These are phyloP conservation scores for Lindgomyces ingoldianus DNA, from an alignment of 495 filamentous ascomycete species.

Conservation along the genomic window DNA sequence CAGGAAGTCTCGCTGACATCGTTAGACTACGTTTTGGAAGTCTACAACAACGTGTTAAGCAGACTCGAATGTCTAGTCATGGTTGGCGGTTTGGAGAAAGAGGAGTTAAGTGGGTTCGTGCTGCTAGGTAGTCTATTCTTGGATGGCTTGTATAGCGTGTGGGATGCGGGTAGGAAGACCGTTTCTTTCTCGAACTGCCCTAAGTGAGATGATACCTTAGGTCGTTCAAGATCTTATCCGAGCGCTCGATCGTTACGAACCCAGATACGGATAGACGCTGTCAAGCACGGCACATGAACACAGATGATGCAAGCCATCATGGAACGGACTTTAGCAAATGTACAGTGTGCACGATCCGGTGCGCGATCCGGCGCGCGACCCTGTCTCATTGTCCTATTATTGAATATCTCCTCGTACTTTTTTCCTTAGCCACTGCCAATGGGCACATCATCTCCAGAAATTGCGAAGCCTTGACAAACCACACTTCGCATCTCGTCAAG, in stretches of 20 bases:
- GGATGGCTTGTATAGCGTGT: constrained; percentile 20
- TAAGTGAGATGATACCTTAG: background rate
- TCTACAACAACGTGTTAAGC: constrained; percentile 4
- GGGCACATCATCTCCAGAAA: background rate
- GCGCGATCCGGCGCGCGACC: too few relatives aligned
- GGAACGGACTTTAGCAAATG: constrained; percentile 1
- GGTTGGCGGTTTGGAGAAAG: constrained; percentile 7
- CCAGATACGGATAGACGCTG: background rate
- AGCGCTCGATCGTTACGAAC: background rate
- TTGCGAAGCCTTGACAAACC: background rate
- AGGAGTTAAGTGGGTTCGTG: constrained; percentile 6
- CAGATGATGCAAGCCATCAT: background rate
- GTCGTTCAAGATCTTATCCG: background rate
- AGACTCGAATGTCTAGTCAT: constrained; percentile 11
- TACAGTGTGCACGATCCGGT: background rate
- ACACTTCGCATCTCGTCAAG: background rate
- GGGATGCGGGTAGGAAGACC: constrained; percentile 6
- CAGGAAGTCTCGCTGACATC: constrained; percentile 3
- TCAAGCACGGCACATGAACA: background rate
- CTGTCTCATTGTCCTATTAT: background rate
- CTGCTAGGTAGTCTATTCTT: constrained; percentile 17
- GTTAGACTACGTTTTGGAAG: constrained; percentile 17
- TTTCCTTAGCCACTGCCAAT: background rate
- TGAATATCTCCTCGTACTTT: background rate
- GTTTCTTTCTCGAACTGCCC: constrained; percentile 16